Percentiles rank a stretch among this genome's conserved stretches.
Evolutionary conservation across 2,329 filamentous ascomycete species (phyloP).

Genomic region (Juglanconis sp.): DNA sequence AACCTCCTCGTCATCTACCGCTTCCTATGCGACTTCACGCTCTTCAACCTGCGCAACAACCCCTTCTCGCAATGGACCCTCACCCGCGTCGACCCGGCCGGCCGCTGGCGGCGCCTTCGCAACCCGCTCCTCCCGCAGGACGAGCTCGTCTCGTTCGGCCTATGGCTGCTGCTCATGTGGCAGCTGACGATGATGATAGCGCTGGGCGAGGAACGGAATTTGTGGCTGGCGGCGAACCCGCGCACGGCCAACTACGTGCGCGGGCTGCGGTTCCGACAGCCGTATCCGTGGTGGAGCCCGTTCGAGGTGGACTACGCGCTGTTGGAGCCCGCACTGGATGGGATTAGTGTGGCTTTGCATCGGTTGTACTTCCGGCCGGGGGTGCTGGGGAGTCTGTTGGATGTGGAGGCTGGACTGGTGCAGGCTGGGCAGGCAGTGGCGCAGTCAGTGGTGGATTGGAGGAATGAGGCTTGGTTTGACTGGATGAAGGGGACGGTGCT

Average conservation of each 20-base stretch:
- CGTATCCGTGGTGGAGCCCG: constrained; percentile 23
- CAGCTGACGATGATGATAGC: constrained; percentile 18
- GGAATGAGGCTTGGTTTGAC: background rate
- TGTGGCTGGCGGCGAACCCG: constrained; percentile 23
- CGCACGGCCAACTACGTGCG: constrained; percentile 21
- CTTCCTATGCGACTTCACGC: background rate
- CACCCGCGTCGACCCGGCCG: background rate
- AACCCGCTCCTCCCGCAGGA: background rate
- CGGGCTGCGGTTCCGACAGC: constrained; percentile 13
- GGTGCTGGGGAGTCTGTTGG: background rate
- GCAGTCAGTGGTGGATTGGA: background rate
- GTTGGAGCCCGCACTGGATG: constrained; percentile 12
- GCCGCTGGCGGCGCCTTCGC: background rate
- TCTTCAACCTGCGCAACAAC: background rate
- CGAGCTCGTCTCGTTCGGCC: background rate
- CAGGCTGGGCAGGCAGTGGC: background rate
- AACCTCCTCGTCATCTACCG: background rate
- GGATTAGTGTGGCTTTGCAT: constrained; percentile 11
- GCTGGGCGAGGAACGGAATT: constrained; percentile 21
- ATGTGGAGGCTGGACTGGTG: background rate
- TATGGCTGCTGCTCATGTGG: constrained; percentile 8
- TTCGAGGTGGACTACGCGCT: constrained; percentile 21
- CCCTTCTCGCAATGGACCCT: background rate
- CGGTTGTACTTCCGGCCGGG: background rate
- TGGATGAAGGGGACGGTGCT: background rate